Base-by-base conservation (phyloP, 305 asterid species). In the Rubia tinctorum region DNA sequence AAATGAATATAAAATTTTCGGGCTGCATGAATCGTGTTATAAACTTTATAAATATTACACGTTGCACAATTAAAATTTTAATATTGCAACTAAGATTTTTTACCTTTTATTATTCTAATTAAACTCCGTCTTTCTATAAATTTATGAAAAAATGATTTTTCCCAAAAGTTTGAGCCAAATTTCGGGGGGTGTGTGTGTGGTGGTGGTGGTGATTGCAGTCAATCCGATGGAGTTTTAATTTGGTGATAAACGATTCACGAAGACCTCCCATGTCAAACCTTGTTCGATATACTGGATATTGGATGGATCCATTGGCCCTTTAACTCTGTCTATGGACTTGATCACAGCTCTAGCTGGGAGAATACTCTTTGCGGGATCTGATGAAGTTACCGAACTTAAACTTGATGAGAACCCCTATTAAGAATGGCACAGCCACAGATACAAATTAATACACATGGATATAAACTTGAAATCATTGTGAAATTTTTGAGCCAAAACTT, bases 391-490 rank as follows among this genome's bases (percentile, higher is more conserved):
- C 8, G 81, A 82, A 65, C 88, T 90, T 82, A 92, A 79, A 82
- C 92, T 87, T 47, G 96, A 90, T 2, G 98, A 92, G 62, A 88
- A 87, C 14, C 98, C 98, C 96, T 91, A 66, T 7, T 27, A 22
- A 20, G 22, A 59, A 59, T 59, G 64, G 22, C 27, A 7, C 37
- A 22, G 1, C 0, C 14, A 59, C 13, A 59, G 14, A 40, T 9
- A 40, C 44, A 40, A 40, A 40, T 40, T 17, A 51, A 5, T 47
- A 18, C 55, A 47, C 0, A 2, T 44, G 49, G 49, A 10, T 44
- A 44, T 44, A 44, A 44, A 44, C 2, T 14, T 47, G 18, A 47
- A 6, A 47, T 47, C 0, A 11, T 47, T 47, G 14, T 2, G 14
- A 12, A 47, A 43, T n/a, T 3, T 47, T 47, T 47, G 18, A 15